Evolutionary conservation across 2,329 filamentous ascomycete genomes (phyloP), one percentile per base, ranked within the genome.

Genomic region (Anthostomella pinea): DNA sequence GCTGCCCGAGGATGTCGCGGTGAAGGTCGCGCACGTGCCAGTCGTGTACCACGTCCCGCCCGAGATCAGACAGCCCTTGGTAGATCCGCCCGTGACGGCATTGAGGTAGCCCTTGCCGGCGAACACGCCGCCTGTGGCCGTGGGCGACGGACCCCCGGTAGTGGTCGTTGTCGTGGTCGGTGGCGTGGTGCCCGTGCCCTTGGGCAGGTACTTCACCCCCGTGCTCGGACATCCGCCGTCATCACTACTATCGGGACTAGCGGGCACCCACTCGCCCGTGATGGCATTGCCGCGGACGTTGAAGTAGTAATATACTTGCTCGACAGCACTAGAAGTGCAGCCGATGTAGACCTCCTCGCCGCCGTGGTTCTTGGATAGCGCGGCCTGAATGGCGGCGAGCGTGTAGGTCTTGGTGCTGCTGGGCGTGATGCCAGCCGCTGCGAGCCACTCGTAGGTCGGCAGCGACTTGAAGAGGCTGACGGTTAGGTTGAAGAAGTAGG

Each of bases 1-100:
- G 9, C 54, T 54, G 28, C 62, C 61, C 14, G 60, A 71, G 29
- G 67, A 41, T 4, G 71, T 62, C 4, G 79, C 77, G 1, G 71
- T 77, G 56, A 78, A 83, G 0, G 75, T 83, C 1, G 83, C 83
- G 53, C 82, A 86, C 1, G 81, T 83, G 2, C 82, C 81, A 2
- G 68, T 72, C 0, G 72, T 70, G 53, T 83, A 87, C 83, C 83
- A 87, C 0, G 73, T 77, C 0, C 83, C 83, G 8, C 63, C 68
- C 37, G 73, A 73, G 54, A 86, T 87, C 39, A 87, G 69, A 49
- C 81, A 87, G n/a, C 83, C 83, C 6, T 67, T 69, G 30, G 65
- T 56, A n/a, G 53, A 54, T 3, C 73, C 70, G 13, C 63, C 58
- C 4, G 68, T 65, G 17, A 69, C 53, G 3, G 83, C 79, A 35